Percentiles rank a stretch among this genome's conserved stretches.
Conservation (phyloP, 176 grass and related monocot genomes). For the Stipa capillata region DNA sequence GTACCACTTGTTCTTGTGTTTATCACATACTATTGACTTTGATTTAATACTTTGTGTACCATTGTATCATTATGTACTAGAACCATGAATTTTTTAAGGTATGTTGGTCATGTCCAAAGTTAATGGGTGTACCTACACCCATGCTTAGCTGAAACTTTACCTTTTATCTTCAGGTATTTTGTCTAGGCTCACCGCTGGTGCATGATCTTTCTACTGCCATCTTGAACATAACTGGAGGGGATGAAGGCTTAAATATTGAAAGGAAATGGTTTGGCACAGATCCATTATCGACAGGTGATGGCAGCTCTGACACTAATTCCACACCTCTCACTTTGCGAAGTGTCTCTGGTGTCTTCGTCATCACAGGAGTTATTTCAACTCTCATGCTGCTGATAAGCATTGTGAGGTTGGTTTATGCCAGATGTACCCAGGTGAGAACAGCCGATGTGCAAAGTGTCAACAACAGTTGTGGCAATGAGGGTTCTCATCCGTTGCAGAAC, state of each 20-base stretch:
- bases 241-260: not conserved
- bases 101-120: not conserved
- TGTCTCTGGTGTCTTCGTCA: slow-evolving; percentile 43
- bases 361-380: slow-evolving; percentile 22
- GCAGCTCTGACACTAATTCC: not conserved
- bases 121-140: not conserved
- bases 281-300: not conserved
- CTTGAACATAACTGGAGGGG: slow-evolving; percentile 35
- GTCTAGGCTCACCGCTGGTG: slow-evolving; percentile 32
- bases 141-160: no score
- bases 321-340: slow-evolving; percentile 14
- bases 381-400: slow-evolving; percentile 36
- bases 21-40: not conserved
- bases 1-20: not conserved
- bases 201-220: slow-evolving; percentile 41
- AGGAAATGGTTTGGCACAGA: slow-evolving; percentile 29
- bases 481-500: not conserved
- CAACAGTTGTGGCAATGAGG: not conserved
- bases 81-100: no score
- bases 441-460: not conserved
- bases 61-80: no score
- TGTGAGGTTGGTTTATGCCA: not conserved
- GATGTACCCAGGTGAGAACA: not conserved
- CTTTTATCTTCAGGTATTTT: slow-evolving; percentile 32
- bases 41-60: not conserved